These are phyloP conservation scores for Termitomyces sp. DNA, from an alignment of 768 basidiomycete genomes.

Conservation along the genomic window DNA sequence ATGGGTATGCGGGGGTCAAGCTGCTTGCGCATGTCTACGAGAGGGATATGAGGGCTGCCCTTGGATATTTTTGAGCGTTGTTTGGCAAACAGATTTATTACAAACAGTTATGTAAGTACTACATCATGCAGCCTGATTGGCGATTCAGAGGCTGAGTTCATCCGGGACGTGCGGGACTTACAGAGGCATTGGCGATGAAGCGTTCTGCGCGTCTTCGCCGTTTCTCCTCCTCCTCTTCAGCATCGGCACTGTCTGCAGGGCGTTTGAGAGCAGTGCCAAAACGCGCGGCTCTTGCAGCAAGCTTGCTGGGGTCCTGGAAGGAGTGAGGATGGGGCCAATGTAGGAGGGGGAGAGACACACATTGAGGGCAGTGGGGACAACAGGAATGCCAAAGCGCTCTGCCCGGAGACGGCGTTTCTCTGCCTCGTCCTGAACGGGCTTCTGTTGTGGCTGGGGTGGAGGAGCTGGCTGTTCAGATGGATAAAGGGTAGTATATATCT, in stretches of 20 bases:
- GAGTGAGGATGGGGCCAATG: neutral
- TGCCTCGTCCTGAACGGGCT: slow-evolving; percentile 29
- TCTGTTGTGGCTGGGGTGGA: slow-evolving; percentile 10
- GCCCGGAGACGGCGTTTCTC: slow-evolving; percentile 59
- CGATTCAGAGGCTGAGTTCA: neutral
- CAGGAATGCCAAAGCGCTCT: slow-evolving; percentile 65
- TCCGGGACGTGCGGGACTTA: neutral
- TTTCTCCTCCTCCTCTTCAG: slow-evolving; percentile 53
- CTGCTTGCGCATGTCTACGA: slow-evolving; percentile 65
- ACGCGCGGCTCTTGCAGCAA: slow-evolving; percentile 48
- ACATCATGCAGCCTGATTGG: neutral
- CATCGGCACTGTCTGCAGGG: slow-evolving; percentile 38
- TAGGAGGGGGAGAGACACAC: slow-evolving; percentile 10
- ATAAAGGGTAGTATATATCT: slow-evolving; percentile 28
- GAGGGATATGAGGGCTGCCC: neutral
- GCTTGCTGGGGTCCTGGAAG: slow-evolving; percentile 42
- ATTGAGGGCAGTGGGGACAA: slow-evolving; percentile 31
- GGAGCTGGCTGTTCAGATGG: slow-evolving; percentile 13
- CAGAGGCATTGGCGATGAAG: slow-evolving; percentile 30
- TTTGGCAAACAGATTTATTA: slow-evolving; percentile 7
- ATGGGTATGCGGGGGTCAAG: slow-evolving; percentile 91
- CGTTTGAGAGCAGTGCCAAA: slow-evolving; percentile 43
- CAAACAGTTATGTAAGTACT: slow-evolving; percentile 1
- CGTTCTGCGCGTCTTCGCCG: slow-evolving; percentile 62
- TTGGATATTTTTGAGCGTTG: neutral